Conservation (phyloP, 1,139 yeast species). For the Tardiomyces blankii region DNA sequence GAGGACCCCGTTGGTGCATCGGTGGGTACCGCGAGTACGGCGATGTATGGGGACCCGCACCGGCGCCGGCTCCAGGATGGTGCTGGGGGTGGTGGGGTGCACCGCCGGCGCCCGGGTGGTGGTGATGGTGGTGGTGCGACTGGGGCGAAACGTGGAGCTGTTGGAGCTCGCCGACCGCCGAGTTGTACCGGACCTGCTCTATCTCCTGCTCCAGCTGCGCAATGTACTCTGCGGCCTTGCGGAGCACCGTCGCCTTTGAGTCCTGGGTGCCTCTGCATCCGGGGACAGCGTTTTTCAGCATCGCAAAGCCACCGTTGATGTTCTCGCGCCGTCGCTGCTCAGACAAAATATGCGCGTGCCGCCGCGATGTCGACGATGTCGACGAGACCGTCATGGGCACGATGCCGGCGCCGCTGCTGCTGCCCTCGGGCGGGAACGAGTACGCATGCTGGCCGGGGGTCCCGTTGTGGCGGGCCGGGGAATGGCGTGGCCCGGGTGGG, state of each 20-base stretch:
- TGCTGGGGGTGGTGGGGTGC: conserved; percentile 10
- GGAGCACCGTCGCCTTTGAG: conserved; percentile 33
- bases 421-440: not conserved
- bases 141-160: conserved; percentile 1
- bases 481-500: not conserved
- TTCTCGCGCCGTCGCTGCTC: conserved; percentile 36
- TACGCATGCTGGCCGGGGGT: not conserved
- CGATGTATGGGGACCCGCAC: conserved; percentile 3
- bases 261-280: conserved; percentile 32
- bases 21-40: conserved; percentile 1
- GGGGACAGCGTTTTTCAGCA: conserved; percentile 30
- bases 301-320: conserved; percentile 35
- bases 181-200: conserved; percentile 8
- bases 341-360: conserved; percentile 32
- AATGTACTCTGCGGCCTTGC: conserved; percentile 31
- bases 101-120: no score
- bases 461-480: not conserved
- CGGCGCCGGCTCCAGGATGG: conserved; percentile 6
- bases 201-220: conserved; percentile 26
- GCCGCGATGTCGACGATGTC: conserved; percentile 17
- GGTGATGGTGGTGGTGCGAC: conserved; percentile 1
- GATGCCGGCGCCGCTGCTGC: not conserved
- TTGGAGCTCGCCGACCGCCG: conserved; percentile 1
- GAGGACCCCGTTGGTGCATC: conserved; percentile 6
- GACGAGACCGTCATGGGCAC: not conserved